Base-by-base conservation (phyloP, 108 stramenopile genomes). In the Skeletonema grethae region DNA sequence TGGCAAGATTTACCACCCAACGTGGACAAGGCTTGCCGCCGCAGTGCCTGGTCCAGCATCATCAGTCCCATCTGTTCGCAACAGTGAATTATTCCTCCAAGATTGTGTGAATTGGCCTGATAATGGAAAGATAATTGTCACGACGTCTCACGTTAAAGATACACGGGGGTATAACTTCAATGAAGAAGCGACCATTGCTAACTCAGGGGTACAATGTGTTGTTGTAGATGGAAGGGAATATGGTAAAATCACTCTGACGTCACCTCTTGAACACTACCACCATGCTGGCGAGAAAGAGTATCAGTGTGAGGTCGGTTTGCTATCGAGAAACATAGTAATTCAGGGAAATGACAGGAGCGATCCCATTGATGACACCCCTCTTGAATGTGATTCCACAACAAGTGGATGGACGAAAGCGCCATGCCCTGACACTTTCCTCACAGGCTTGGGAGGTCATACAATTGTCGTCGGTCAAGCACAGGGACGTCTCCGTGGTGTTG, bases 291-390 rank as follows among this genome's bases (percentile, higher is more conserved):
- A 31, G 50, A 30, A n/a, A 20, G 67, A 75, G 65, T 75, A 75
- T 68, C 74, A 75, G 24, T 22, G 48, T 20, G 76, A 77, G 24
- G 76, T 77, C 22, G 76, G 71, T n/a, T 30, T 77, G 18, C 72
- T 77, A 22, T 53, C 70, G 6, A 67, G 70, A 25, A 72, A 45
- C 72, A 67, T 77, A 45, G 15, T 63, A 5, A 20, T 77, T 18
- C 70, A 72, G 31, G 76, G 76, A n/a, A 22, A 15, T 13, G 53
- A 57, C 58, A 18, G 11, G 20, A 36, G 56, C 35, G 63, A 72
- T 5, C 65, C 65, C 7, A 53, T 65, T 6, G 71, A 75, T 48
- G 66, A 59, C 13, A 59, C 25, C 28, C 16, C 25, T 16, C 41
- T n/a, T 12, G 70, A 63, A 45, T 75, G 74, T 18, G 16, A 12